Conservation (phyloP, 768 basidiomycete genomes). For the Podaxis sp. region DNA sequence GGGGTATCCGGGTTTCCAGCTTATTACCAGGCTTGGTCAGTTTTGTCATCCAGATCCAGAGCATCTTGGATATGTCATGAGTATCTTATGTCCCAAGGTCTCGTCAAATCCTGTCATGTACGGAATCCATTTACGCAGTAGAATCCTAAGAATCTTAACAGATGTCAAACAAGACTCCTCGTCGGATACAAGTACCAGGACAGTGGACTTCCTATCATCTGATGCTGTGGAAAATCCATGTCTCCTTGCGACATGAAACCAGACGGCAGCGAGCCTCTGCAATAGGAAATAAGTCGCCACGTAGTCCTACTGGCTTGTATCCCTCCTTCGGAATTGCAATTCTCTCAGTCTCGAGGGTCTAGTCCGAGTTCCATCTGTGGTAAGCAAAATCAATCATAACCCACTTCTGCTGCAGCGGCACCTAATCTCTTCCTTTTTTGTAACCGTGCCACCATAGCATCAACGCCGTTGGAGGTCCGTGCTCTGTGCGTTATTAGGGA, state of each 20-base stretch:
- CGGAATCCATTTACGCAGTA: neutral
- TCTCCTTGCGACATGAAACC: neutral
- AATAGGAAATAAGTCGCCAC: too few relatives aligned
- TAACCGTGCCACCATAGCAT: too few relatives aligned
- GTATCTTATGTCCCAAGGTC: neutral
- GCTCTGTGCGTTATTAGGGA: too few relatives aligned
- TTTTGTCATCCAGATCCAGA: neutral
- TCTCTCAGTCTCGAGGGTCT: too few relatives aligned
- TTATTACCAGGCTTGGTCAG: neutral
- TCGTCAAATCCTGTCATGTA: neutral
- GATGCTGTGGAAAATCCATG: neutral
- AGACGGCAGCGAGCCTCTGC: neutral
- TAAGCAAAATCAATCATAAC: too few relatives aligned
- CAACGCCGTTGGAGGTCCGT: too few relatives aligned
- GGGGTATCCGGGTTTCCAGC: conserved; percentile 1
- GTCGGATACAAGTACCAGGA: neutral
- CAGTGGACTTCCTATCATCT: neutral
- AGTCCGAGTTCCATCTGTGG: too few relatives aligned
- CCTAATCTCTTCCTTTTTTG: too few relatives aligned
- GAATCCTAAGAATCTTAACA: neutral
- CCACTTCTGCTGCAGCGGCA: too few relatives aligned
- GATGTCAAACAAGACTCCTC: neutral
- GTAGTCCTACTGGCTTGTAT: too few relatives aligned
- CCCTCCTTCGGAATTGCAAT: too few relatives aligned
- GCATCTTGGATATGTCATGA: neutral